A percentile compares a stretch with the other conserved stretches of the same genome.
Conservation (phyloP, 345 rosid species). For the Sonneratia alba region DNA sequence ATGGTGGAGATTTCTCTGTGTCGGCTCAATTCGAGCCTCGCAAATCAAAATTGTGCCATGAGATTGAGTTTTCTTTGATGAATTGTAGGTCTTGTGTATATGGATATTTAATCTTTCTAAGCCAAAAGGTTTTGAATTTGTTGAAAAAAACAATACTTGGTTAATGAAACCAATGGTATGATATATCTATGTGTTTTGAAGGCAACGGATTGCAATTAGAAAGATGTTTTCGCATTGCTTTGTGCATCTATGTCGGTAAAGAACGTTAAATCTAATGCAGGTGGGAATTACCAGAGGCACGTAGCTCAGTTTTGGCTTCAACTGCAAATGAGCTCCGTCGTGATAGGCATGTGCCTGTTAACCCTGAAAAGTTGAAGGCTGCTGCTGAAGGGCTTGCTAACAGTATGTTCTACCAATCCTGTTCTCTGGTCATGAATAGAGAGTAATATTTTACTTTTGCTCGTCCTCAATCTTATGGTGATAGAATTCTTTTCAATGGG, state of each 20-base stretch:
- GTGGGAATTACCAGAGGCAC: slow-evolving; percentile 59
- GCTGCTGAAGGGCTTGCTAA: slow-evolving; percentile 78
- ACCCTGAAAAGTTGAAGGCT: slow-evolving; percentile 73
- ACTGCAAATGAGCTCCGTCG: slow-evolving; percentile 71
- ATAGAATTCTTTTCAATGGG: neutral
- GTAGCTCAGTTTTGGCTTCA: slow-evolving; percentile 42
- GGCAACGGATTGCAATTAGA: neutral
- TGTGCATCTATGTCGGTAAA: neutral
- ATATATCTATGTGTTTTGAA: neutral
- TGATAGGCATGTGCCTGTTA: slow-evolving; percentile 43
- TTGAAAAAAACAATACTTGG: neutral
- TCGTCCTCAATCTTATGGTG: neutral
- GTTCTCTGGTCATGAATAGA: neutral
- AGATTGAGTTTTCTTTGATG: too few relatives aligned
- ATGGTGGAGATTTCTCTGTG: neutral
- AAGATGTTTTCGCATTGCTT: neutral
- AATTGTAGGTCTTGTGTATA: too few relatives aligned
- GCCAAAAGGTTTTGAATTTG: neutral
- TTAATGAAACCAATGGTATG: neutral
- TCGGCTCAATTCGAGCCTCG: neutral
- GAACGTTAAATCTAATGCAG: slow-evolving; percentile 22
- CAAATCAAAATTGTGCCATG: too few relatives aligned
- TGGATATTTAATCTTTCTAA: too few relatives aligned
- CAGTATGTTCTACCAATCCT: slow-evolving; percentile 24
- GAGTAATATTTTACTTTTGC: neutral